Evolutionary conservation across 2,329 filamentous ascomycete genomes (phyloP).

Genomic region (Exophiala alcalophila): DNA sequence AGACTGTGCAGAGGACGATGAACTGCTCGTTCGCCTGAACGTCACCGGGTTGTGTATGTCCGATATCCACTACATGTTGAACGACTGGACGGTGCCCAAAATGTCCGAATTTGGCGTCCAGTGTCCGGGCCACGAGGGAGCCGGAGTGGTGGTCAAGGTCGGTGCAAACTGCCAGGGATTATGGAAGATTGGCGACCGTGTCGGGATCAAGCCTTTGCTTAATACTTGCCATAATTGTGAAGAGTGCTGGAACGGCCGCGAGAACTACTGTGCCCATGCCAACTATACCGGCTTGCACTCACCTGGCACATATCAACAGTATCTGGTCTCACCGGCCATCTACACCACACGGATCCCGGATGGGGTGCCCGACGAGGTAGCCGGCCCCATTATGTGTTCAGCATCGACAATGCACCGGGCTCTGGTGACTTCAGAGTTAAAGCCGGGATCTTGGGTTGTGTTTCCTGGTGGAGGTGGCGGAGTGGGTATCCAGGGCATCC

Average conservation of each 20-base stretch:
- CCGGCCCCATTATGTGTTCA: slow-evolving; percentile 44
- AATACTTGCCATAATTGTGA: slow-evolving; percentile 38
- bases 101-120: slow-evolving; percentile 20
- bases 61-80: slow-evolving; percentile 55
- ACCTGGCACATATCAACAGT: slow-evolving; percentile 44
- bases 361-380: slow-evolving; percentile 36
- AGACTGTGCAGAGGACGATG: slow-evolving; percentile 46
- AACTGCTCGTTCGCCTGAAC: slow-evolving; percentile 56
- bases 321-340: slow-evolving; percentile 37
- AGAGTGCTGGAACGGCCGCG: slow-evolving; percentile 32
- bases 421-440: slow-evolving; percentile 21
- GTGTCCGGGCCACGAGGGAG: slow-evolving; percentile 47
- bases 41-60: slow-evolving; percentile 57
- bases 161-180: slow-evolving; percentile 35
- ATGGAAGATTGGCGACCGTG: slow-evolving; percentile 32
- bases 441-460: slow-evolving; percentile 19
- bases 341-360: slow-evolving; percentile 38
- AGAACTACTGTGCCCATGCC: slow-evolving; percentile 12
- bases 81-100: slow-evolving; percentile 6
- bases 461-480: slow-evolving; percentile 43
- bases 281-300: slow-evolving; percentile 10
- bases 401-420: slow-evolving; percentile 46
- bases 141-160: slow-evolving; percentile 40
- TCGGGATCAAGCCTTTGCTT: slow-evolving; percentile 40
- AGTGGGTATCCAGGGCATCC: slow-evolving; percentile 15